Base-by-base conservation (phyloP, 2,329 filamentous ascomycete genomes). In the Tympanopsis confertula region DNA sequence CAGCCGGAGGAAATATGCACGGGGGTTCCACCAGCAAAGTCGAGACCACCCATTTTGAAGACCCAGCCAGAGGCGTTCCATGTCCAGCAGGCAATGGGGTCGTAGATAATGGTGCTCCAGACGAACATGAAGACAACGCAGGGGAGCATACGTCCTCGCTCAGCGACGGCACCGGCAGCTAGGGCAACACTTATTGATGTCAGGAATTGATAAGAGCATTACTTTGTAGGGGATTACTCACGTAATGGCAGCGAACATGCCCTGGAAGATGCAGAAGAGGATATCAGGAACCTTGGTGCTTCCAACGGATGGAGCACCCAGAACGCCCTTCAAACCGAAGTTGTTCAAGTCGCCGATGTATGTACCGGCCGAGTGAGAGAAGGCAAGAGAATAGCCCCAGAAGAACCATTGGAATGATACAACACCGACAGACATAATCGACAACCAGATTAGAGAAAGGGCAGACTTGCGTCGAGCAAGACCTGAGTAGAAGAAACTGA, bases 401-500 rank as follows among this genome's bases (percentile, higher is more conserved):
- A 94, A 89, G 67, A 93, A 94, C 86, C 87, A 94, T 55, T 94
- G 86, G 62, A 94, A 93, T 36, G 78, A 80, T 42, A 87, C 76
- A 45, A 93, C 76, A 10, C 76, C 83, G 3, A 82, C 74, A 13
- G 84, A 80, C 65, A 94, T 81, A 64, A 94, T 74, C 13, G 84
- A 84, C 3, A 94, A 71, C 71, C 85, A 88, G 57, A 94, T 82
- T 43, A 94, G 70, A 14, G 86, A 85, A 39, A 94, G 69, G 3
- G 87, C 87, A 0, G 86, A 93, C 66, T 94, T 94, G 57, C 87
- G 78, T 40, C 86, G 79, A 13, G 87, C 86, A 13, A 94, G 79
- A 45, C 86, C 87, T 32, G 84, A 89, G 68, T 94, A 94, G 71
- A 94, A 94, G 70, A 94, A 91, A 38, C 86, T 87, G 52, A 94